phyloP scores from a whole-genome alignment of 2,329 filamentous ascomycete genomes.

The Colletotrichum plurivorum region DNA sequence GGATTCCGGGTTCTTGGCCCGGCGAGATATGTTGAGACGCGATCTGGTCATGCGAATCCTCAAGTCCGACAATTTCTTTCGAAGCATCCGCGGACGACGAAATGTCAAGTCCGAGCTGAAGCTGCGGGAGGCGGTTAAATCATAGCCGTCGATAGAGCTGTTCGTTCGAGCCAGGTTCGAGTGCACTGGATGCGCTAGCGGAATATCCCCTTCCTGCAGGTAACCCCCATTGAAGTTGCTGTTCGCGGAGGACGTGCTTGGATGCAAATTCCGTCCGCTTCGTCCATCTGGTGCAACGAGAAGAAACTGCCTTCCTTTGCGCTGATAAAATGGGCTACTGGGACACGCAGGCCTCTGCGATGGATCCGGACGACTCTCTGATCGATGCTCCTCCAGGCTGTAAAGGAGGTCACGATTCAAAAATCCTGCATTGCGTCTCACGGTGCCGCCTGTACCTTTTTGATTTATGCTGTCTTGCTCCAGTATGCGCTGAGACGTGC shows the following conservation, averaged over 20 bases:
- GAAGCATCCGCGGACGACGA: conserved; percentile 22
- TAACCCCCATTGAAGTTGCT: neutral
- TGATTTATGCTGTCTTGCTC: neutral
- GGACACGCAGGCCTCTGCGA: neutral
- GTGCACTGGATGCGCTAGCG: conserved; percentile 35
- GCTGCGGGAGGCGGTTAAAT: conserved; percentile 30
- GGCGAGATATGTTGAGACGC: conserved; percentile 28
- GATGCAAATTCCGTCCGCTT: neutral
- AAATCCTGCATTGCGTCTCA: conserved; percentile 1
- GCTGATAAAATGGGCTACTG: conserved; percentile 6
- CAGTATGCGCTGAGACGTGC: conserved; percentile 33
- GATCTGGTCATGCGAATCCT: conserved; percentile 37
- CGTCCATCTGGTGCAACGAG: neutral
- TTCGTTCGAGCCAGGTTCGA: conserved; percentile 20
- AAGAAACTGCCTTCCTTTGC: conserved; percentile 22
- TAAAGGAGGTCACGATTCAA: neutral
- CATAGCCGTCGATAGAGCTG: conserved; percentile 28
- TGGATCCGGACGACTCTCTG: conserved; percentile 6
- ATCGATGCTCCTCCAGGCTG: neutral
- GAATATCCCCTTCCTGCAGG: conserved; percentile 29
- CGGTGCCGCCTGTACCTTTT: conserved; percentile 11
- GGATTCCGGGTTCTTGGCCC: neutral
- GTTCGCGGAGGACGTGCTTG: neutral
- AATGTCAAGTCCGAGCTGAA: conserved; percentile 32
- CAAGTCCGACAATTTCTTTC: conserved; percentile 40